Base-by-base conservation (phyloP, 371 early-diverging fungal species). In the Syncephalastrum contaminatum region DNA sequence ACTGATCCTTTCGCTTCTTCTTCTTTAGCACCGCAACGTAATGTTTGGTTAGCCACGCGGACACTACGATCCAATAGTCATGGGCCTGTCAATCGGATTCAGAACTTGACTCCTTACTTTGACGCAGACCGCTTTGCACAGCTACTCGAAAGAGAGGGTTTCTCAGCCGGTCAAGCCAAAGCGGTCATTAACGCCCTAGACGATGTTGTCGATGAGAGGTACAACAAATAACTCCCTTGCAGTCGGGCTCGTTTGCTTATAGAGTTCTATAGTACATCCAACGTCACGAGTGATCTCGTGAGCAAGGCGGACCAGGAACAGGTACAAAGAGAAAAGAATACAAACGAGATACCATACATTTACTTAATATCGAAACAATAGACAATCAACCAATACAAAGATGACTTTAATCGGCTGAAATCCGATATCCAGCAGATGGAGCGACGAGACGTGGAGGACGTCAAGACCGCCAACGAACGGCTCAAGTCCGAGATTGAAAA, bases 361-460 rank as follows among this genome's bases (percentile, higher is more conserved):
- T n/a, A n/a, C n/a, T n/a, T n/a, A n/a, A n/a, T n/a, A n/a, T n/a
- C n/a, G n/a, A 4, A 10, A 25, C n/a, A 54, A 51, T 66, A 88
- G 87, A 87, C 87, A 2, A 81, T 93, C 42, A 86, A 89, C 59
- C 86, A 86, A 60, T 90, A 90, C 67, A 92, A 86, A 63, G 89
- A 92, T 24, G 95, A 95, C 59, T 93, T 97, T 56, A 80, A 86
- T 14, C 91, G 90, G 41, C 80, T 97, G 8, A 90, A 93, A 56
- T 81, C 83, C 2, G 97, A 96, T 54, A 84, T 97, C 16, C 91
- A 90, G 48, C 82, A 90, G 72, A 77, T 93, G 58, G 94, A 93
- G 63, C 88, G 90, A 75, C 91, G 88, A 43, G 95, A 97, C 58
- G 94, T 92, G 40, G 85, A 87, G 13, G 75, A 92, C 48, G 86